phyloP scores from a whole-genome alignment of 352 stramenopile genomes.

The Aphanomyces stellatus region DNA sequence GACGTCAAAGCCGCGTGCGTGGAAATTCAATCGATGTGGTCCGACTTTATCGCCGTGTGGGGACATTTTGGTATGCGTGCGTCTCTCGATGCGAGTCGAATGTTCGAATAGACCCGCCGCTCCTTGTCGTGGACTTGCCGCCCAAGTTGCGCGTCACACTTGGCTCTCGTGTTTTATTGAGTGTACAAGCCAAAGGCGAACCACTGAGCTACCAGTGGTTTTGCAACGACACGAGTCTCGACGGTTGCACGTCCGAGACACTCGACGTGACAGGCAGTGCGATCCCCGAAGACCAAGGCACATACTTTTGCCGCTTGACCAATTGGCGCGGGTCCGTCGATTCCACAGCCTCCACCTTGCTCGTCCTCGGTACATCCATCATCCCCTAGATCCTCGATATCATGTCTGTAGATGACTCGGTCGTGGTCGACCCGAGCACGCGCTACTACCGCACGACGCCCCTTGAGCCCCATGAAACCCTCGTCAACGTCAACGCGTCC shows the following conservation, averaged over 20 bases:
- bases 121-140: conserved; percentile 42
- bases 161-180: conserved; percentile 42
- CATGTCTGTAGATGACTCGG: conserved; percentile 13
- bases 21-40: conserved; percentile 33
- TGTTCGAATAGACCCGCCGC: conserved; percentile 25
- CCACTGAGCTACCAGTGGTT: conserved; percentile 66
- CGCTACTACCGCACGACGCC: conserved; percentile 14
- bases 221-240: conserved; percentile 24
- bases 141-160: conserved; percentile 27
- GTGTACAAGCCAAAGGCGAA: conserved; percentile 49
- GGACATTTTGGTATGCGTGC: conserved; percentile 36
- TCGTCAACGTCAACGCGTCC: conserved; percentile 32
- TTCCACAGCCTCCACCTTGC: conserved; percentile 30
- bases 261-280: conserved; percentile 46
- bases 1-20: conserved; percentile 16
- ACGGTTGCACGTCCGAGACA: conserved; percentile 34
- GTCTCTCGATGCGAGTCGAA: background rate
- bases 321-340: conserved; percentile 38
- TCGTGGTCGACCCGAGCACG: conserved; percentile 15
- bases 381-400: background rate
- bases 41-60: conserved; percentile 49
- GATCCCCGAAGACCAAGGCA: conserved; percentile 43
- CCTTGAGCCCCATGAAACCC: conserved; percentile 7
- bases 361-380: conserved; percentile 26
- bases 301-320: conserved; percentile 46